Evolutionary conservation across 768 basidiomycete genomes (phyloP), one percentile per base, ranked within the genome.

Genomic region (Suillus subalutaceus): DNA sequence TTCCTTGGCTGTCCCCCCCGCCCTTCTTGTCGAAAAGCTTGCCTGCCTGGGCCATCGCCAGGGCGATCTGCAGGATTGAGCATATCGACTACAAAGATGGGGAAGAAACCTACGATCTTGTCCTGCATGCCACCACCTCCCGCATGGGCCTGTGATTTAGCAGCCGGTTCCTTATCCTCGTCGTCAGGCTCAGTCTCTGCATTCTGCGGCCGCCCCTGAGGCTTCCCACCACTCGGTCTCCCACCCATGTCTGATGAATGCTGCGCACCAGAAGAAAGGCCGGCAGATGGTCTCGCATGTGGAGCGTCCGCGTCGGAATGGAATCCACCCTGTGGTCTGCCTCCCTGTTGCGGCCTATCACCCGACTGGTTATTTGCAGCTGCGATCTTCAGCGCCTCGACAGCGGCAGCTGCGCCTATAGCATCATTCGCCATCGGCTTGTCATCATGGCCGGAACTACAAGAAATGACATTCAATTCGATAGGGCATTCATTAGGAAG

Each of bases 1-100:
- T 77, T 64, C 67, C 74, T 41, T 70, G 48, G 0, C 66, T 16
- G 30, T 70, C 60, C 30, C 55, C 62, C 12, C 59, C 67, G 18
- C 72, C 75, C 69, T 77, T 78, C 72, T 77, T 77, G 37, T 77
- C 75, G 30, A 77, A 77, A 40, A 77, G 9, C 43, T 75, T 77
- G 1, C 75, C 74, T 2, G 75, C 75, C 0, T 78, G 74, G 4
- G 77, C 67, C 75, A 77, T 77, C n/a, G 75, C 75, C 20, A 77
- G 67, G 0, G 68, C 64, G 67, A 77, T 69, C 75, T 76, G 9
- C 46, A 10, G 16, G 41, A 48, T n/a, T 32, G 32, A 37, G 46
- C 9, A 44, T 65, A 44, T 46, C 26, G 6, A 37, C 16, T n/a
- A 30, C 32, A 6, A 6, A 43, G 12, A 44, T 46, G 12, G 32